phyloP scores from a whole-genome alignment of 768 basidiomycete genomes.

The Rhizopogon vinicolor region DNA sequence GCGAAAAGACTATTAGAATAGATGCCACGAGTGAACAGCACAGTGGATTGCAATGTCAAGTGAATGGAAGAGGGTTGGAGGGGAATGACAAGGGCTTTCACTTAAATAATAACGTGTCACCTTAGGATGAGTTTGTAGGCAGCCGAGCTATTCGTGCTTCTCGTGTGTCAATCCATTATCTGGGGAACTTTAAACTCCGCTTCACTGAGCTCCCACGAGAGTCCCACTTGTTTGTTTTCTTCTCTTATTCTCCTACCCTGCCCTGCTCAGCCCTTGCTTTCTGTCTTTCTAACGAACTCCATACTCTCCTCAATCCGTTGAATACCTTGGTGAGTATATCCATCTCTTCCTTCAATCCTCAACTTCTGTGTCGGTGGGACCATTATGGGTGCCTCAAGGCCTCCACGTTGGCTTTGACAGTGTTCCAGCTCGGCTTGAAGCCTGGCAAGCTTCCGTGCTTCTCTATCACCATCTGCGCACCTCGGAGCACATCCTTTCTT shows the following conservation, averaged over 20 bases:
- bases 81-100: too few relatives aligned
- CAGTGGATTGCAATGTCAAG: not conserved
- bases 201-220: constrained; percentile 32
- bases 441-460: not conserved
- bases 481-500: not conserved
- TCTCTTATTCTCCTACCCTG: constrained; percentile 24
- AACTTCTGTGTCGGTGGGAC: constrained; percentile 8
- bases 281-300: constrained; percentile 11
- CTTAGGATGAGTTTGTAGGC: not conserved
- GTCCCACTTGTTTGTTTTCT: constrained; percentile 42
- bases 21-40: too few relatives aligned
- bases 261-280: constrained; percentile 23
- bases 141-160: constrained; percentile 3
- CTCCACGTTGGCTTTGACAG: constrained; percentile 20
- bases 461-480: constrained; percentile 4
- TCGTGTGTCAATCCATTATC: constrained; percentile 2
- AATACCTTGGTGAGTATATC: constrained; percentile 21
- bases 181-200: constrained; percentile 45
- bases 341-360: not conserved
- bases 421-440: constrained; percentile 4
- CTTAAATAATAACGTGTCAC: too few relatives aligned
- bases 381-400: constrained; percentile 21
- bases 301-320: constrained; percentile 4
- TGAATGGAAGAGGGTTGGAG: not conserved
- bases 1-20: too few relatives aligned